These are phyloP conservation scores for Pestalotiopsis sp. DNA, from an alignment of 2,329 filamentous ascomycete genomes.

Conservation along the genomic window DNA sequence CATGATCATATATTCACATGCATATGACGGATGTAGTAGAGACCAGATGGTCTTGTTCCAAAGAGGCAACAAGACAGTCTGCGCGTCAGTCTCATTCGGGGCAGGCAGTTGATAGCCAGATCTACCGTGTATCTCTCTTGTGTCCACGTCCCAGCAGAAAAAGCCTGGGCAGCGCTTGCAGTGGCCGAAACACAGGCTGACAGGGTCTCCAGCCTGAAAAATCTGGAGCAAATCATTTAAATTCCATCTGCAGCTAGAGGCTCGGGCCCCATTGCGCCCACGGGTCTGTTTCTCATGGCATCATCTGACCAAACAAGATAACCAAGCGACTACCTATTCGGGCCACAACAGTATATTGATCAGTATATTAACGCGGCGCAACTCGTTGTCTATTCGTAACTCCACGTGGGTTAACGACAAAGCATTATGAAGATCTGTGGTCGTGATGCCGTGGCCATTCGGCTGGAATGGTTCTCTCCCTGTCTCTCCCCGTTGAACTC, in stretches of 20 bases:
- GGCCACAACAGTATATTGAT: constrained; percentile 5
- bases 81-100: neutral
- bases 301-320: constrained; percentile 4
- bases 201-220: constrained; percentile 1
- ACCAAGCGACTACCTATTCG: constrained; percentile 8
- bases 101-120: neutral
- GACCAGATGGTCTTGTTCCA: neutral
- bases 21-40: neutral
- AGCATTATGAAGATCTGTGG: neutral
- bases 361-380: neutral
- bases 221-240: constrained; percentile 2
- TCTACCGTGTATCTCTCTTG: neutral
- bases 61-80: neutral
- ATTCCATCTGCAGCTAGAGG: constrained; percentile 1
- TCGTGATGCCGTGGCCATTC: neutral
- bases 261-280: neutral
- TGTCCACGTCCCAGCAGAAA: neutral
- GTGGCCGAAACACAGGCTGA: constrained; percentile 6
- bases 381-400: neutral
- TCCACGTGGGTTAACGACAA: neutral
- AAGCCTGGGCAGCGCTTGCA: neutral
- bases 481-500: neutral
- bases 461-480: neutral
- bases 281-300: neutral
- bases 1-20: neutral